phyloP scores from a whole-genome alignment of 345 rosid genomes.

The Lepidium sativum region DNA sequence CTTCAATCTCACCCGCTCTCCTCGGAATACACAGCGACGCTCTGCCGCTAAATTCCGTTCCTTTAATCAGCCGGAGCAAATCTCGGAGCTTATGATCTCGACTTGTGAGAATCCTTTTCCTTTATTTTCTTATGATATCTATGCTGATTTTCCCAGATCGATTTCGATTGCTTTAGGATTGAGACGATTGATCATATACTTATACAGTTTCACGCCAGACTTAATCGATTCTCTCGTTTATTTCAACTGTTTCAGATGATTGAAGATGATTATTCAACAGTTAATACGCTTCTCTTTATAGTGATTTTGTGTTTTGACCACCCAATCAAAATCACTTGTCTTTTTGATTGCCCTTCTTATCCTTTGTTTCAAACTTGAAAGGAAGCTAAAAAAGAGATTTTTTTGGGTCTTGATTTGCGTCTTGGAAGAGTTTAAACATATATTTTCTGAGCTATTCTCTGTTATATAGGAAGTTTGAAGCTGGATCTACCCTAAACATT shows the following conservation, averaged over 20 bases:
- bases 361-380: neutral
- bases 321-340: neutral
- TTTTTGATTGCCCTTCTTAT: neutral
- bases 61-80: neutral
- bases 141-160: conserved; percentile 2
- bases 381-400: neutral
- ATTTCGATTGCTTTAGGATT: conserved; percentile 2
- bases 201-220: neutral
- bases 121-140: neutral
- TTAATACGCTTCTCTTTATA: neutral
- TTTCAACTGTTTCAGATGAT: conserved; percentile 3
- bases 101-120: conserved; percentile 10
- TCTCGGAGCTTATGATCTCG: conserved; percentile 18
- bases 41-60: neutral
- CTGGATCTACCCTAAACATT: conserved; percentile 7
- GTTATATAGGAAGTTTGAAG: neutral
- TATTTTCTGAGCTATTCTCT: neutral
- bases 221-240: neutral
- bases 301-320: neutral
- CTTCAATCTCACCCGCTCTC: conserved; percentile 15
- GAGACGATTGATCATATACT: neutral
- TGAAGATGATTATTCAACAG: neutral
- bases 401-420: neutral
- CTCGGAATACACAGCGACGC: conserved; percentile 6
- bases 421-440: neutral